Percentiles rank a stretch among this genome's conserved stretches.
These are phyloP conservation scores for Hanseniaspora vineae DNA, from an alignment of 805 yeast genomes.

Conservation along the genomic window DNA sequence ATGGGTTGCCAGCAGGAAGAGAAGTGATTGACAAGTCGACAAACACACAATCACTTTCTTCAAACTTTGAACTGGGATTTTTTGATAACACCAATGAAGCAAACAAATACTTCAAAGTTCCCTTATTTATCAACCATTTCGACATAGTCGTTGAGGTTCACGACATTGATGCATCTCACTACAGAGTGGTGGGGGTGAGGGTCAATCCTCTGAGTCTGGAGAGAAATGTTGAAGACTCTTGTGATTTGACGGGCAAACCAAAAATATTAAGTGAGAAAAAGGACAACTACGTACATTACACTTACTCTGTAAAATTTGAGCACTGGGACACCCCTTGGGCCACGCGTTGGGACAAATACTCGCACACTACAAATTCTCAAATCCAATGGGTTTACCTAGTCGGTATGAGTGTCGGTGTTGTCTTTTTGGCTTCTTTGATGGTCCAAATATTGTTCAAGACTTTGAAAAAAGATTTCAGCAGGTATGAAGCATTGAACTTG, in stretches of 20 bases:
- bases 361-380: slow-evolving; percentile 82
- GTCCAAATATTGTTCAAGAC: slow-evolving; percentile 69
- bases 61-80: slow-evolving; percentile 71
- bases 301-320: slow-evolving; percentile 72
- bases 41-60: slow-evolving; percentile 49
- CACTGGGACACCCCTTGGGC: slow-evolving; percentile 81
- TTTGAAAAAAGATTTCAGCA: slow-evolving; percentile 69
- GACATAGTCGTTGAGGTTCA: slow-evolving; percentile 76
- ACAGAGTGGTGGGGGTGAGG: slow-evolving; percentile 82
- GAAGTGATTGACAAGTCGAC: slow-evolving; percentile 44
- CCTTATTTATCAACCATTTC: slow-evolving; percentile 67
- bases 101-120: slow-evolving; percentile 17
- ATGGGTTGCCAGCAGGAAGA: slow-evolving; percentile 88
- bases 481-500: slow-evolving; percentile 79
- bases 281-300: slow-evolving; percentile 52
- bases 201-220: slow-evolving; percentile 56
- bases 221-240: slow-evolving; percentile 27
- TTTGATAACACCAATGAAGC: slow-evolving; percentile 34
- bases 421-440: slow-evolving; percentile 64
- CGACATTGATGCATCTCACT: slow-evolving; percentile 48
- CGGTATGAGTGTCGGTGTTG: slow-evolving; percentile 72
- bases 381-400: slow-evolving; percentile 93
- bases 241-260: slow-evolving; percentile 24
- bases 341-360: slow-evolving; percentile 95
- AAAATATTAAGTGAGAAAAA: slow-evolving; percentile 36